Evolutionary conservation across 192 early-diverging fungal species (phyloP).

Genomic region (Coemansia umbellata): DNA sequence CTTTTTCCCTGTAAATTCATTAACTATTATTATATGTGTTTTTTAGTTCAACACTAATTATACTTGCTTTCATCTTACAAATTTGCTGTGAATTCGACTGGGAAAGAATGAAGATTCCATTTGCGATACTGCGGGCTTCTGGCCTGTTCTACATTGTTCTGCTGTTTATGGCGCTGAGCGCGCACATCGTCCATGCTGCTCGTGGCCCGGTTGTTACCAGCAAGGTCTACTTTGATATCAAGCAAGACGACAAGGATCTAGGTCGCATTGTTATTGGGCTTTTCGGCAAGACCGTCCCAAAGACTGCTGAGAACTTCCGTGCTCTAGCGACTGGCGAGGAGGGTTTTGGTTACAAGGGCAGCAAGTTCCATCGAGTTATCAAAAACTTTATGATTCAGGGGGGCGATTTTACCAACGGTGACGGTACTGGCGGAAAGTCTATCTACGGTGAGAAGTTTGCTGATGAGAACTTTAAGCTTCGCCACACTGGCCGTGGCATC

Average conservation of each 20-base stretch:
- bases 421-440: slow-evolving; percentile 81
- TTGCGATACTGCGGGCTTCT: slow-evolving; percentile 31
- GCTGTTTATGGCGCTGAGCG: slow-evolving; percentile 29
- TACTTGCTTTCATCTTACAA: too few relatives aligned
- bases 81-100: too few relatives aligned
- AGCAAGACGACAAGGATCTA: slow-evolving; percentile 69
- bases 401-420: slow-evolving; percentile 72
- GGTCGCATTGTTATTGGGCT: slow-evolving; percentile 51
- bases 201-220: slow-evolving; percentile 65
- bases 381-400: slow-evolving; percentile 92
- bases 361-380: slow-evolving; percentile 84
- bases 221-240: slow-evolving; percentile 87
- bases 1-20: too few relatives aligned
- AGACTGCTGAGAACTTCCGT: slow-evolving; percentile 93
- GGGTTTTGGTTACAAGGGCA: slow-evolving; percentile 64
- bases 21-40: too few relatives aligned
- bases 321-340: slow-evolving; percentile 54
- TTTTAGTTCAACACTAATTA: too few relatives aligned
- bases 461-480: slow-evolving; percentile 75
- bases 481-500: slow-evolving; percentile 66
- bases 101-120: slow-evolving; percentile 25
- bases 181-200: slow-evolving; percentile 45
- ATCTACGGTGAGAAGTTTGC: slow-evolving; percentile 79
- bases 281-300: slow-evolving; percentile 86
- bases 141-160: slow-evolving; percentile 34